Evolutionary conservation across 2,329 filamentous ascomycete species (phyloP), one percentile per base, ranked within the genome.

Genomic region (Fusarium circinatum): DNA sequence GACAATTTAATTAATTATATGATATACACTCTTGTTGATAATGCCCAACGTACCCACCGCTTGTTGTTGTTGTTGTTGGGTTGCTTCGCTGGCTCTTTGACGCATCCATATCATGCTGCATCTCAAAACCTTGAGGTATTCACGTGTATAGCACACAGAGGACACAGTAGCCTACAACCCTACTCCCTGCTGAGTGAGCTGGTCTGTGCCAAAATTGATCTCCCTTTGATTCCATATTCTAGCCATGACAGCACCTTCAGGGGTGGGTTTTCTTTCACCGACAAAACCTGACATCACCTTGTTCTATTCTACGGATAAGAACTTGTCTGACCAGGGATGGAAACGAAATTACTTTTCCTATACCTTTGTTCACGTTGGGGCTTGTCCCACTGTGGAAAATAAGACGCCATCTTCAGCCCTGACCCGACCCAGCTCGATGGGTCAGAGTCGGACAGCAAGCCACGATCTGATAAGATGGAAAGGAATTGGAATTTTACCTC

Each of bases 381-480:
- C 45, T 36, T 58, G 64, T 73, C 49, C 63, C 48, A 66, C 49
- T 57, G 48, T 45, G 39, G n/a, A 34, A 55, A 49, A 58, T 18
- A 63, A 47, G 49, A 32, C 62, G 18, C 56, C 30, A 49, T 36
- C 48, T 34, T 69, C 60, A 68, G 62, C 59, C 70, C 65, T 75
- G 72, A 58, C 62, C 70, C 75, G 72, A 60, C 62, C 70, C 75
- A 74, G 24, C 17, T 55, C 52, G 55, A 73, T 71, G 72, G 70
- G 68, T 71, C 63, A 45, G 59, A 39, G 68, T 71, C 57, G 41
- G 63, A 39, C 52, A 34, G 45, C 48, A 59, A 71, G 66, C 70
- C 70, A 78, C 74, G 68, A 78, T 78, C 76, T 76, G 76, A 78
- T 78, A 78, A 78, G 76, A 78, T 77, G 65, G 61, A 63, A 74